These are phyloP conservation scores for Talaromyces sp. DNA, from an alignment of 2,329 filamentous ascomycete species.

Conservation along the genomic window DNA sequence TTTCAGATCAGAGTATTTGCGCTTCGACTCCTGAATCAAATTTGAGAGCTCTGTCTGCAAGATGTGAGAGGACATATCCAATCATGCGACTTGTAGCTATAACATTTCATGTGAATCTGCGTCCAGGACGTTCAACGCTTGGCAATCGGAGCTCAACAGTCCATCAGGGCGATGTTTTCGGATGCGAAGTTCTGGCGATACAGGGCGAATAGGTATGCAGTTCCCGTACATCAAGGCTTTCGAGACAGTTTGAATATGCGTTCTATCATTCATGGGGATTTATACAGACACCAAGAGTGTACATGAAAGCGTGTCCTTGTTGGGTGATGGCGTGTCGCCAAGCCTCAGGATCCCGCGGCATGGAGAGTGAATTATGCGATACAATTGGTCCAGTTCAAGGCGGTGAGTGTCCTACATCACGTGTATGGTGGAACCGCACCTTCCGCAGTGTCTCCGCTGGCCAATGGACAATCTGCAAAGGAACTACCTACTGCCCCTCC, in stretches of 20 bases:
- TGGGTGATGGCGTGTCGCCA: conserved; percentile 7
- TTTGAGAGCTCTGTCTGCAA: conserved; percentile 83
- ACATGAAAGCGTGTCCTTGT: conserved; percentile 18
- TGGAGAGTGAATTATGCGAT: not conserved
- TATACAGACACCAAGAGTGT: conserved; percentile 3
- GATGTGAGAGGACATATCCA: conserved; percentile 83
- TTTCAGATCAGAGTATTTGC: conserved; percentile 86
- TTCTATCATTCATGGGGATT: not conserved
- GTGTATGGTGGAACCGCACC: not conserved
- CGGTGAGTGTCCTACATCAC: conserved; percentile 5
- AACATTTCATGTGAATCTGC: conserved; percentile 11
- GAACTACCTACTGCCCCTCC: conserved; percentile 15
- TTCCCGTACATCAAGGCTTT: not conserved
- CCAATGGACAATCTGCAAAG: conserved; percentile 7
- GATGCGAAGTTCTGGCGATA: not conserved
- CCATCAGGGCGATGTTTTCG: not conserved
- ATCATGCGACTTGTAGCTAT: conserved; percentile 25
- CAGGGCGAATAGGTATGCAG: not conserved
- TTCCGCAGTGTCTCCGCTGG: not conserved
- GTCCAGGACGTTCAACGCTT: conserved; percentile 12
- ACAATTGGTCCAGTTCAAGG: not conserved
- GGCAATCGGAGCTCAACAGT: conserved; percentile 5
- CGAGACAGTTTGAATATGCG: not conserved
- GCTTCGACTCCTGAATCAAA: conserved; percentile 91
- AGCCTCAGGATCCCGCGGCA: conserved; percentile 1